Evolutionary conservation across 257 asterid species (phyloP).

Genomic region (Schizonepeta tenuifolia): DNA sequence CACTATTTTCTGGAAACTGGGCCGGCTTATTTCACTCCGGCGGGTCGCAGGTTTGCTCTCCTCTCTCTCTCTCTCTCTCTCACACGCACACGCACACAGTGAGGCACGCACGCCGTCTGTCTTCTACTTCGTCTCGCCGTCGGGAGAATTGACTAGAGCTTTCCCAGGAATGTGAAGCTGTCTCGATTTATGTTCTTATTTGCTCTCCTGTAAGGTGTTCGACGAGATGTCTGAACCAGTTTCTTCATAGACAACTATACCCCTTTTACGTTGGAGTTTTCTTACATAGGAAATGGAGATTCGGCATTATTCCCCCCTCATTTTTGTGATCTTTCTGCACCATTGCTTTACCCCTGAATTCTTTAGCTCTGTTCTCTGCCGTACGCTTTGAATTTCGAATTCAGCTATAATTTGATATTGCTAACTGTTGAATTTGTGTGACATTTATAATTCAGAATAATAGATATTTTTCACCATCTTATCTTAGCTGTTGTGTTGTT

Average conservation of each 20-base stretch:
- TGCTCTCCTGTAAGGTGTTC: conserved; percentile 14
- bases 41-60: conserved; percentile 13
- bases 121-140: not conserved
- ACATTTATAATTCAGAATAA: not conserved
- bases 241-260: not conserved
- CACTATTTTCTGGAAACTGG: not conserved
- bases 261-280: not conserved
- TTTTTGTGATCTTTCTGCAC: not conserved
- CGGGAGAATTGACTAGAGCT: not conserved
- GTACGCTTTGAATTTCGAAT: not conserved
- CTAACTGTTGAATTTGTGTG: not conserved
- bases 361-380: not conserved
- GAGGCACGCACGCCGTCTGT: not conserved
- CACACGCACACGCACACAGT: not conserved
- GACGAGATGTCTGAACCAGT: conserved; percentile 31
- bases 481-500: conserved; percentile 5
- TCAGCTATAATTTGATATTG: not conserved
- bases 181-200: not conserved
- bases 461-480: not conserved
- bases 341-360: not conserved
- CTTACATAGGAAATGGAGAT: not conserved
- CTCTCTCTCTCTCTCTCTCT: conserved; percentile 18
- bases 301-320: not conserved
- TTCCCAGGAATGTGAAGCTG: not conserved
- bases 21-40: not conserved